These are phyloP conservation scores for Daldinia loculata DNA, from an alignment of 495 filamentous ascomycete species.

Conservation along the genomic window DNA sequence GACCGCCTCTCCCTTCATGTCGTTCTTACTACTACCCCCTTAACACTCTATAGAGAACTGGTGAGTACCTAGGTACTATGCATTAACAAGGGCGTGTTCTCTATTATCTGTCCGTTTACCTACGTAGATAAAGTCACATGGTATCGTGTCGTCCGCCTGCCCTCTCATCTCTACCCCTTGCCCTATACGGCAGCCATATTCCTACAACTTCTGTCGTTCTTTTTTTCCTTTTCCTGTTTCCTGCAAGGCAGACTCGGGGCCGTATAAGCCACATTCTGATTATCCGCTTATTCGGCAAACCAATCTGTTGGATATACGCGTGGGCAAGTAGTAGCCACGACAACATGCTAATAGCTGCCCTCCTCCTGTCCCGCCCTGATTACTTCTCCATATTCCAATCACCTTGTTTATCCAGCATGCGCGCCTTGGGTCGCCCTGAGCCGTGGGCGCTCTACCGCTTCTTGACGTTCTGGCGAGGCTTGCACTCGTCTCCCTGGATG, in stretches of 20 bases:
- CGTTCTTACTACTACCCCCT: no score
- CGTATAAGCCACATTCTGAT: not conserved
- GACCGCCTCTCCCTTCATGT: no score
- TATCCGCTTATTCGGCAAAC: not conserved
- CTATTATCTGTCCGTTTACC: not conserved
- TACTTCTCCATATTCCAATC: not conserved
- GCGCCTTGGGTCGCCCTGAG: not conserved
- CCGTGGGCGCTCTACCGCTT: conserved; percentile 64
- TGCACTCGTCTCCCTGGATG: conserved; percentile 79
- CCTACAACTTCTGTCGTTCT: not conserved
- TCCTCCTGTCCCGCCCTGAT: not conserved
- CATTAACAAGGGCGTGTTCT: not conserved
- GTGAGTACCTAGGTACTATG: not conserved
- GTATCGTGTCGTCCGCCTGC: conserved; percentile 1
- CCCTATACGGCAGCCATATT: not conserved
- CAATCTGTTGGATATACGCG: not conserved
- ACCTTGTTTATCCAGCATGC: not conserved
- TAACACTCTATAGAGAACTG: not conserved
- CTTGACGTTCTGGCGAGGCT: conserved; percentile 74
- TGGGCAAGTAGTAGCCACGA: not conserved
- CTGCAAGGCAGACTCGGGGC: not conserved
- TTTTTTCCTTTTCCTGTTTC: not conserved
- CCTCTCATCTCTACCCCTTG: not conserved
- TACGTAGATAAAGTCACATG: not conserved
- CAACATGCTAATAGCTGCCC: not conserved